A percentile compares a stretch with the other conserved stretches of the same genome.
These are phyloP conservation scores for Ophiosphaerella herpotricha DNA, from an alignment of 2,329 filamentous ascomycete genomes.

Conservation along the genomic window DNA sequence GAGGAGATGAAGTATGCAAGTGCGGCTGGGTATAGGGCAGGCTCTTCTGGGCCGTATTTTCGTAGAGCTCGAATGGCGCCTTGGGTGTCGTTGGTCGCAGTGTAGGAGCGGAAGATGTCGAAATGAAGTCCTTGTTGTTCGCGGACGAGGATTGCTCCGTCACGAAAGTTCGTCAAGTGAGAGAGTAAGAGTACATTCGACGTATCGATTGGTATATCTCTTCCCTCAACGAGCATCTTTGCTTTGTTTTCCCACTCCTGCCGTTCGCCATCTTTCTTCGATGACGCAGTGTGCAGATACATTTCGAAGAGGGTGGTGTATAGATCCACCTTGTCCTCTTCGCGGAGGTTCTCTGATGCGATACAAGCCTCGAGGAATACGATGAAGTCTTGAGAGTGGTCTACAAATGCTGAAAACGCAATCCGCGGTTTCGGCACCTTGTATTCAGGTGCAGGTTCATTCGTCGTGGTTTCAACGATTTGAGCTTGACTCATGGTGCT, in stretches of 20 bases:
- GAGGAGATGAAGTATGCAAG: slow-evolving; percentile 92
- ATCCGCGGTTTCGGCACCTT: slow-evolving; percentile 80
- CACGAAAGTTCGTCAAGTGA: slow-evolving; percentile 85
- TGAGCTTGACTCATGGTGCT: slow-evolving; percentile 60
- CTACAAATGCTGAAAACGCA: slow-evolving; percentile 95
- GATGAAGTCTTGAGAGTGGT: slow-evolving; percentile 90
- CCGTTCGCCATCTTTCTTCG: slow-evolving; percentile 70
- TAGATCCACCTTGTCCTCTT: slow-evolving; percentile 79
- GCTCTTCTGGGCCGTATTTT: slow-evolving; percentile 91
- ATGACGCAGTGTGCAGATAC: slow-evolving; percentile 87
- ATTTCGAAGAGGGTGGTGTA: slow-evolving; percentile 98
- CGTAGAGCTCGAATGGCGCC: slow-evolving; percentile 87
- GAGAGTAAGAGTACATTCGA: slow-evolving; percentile 93
- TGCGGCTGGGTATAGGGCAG: slow-evolving; percentile 88
- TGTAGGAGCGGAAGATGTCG: slow-evolving; percentile 97
- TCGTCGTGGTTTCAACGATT: slow-evolving; percentile 59
- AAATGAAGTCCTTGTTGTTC: slow-evolving; percentile 91
- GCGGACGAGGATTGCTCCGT: slow-evolving; percentile 88
- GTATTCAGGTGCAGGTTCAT: slow-evolving; percentile 64
- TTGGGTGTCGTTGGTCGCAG: slow-evolving; percentile 84
- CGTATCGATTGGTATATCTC: slow-evolving; percentile 82
- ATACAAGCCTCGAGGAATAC: slow-evolving; percentile 89
- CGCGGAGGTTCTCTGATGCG: slow-evolving; percentile 69
- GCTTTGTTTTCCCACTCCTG: slow-evolving; percentile 89
- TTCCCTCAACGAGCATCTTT: slow-evolving; percentile 81